Base-by-base conservation (phyloP, 345 rosid species). In the Murraya paniculata region DNA sequence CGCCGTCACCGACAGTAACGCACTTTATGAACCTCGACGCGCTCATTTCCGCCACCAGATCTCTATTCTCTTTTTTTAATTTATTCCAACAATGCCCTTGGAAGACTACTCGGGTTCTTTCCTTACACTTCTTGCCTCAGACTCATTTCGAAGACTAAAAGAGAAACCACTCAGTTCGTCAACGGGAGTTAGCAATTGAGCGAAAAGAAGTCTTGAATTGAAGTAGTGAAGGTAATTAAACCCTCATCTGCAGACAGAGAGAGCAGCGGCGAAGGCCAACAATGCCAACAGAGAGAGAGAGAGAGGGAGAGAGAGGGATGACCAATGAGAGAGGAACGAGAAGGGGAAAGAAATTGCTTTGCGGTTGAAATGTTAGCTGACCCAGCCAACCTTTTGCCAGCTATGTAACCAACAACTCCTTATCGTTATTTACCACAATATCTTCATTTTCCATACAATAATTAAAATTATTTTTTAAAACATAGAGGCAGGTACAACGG, bases 21-120 rank as follows among this genome's bases (percentile, higher is more conserved):
- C 98, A 95, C 97, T 95, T 95, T 21, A 93, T 93, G 86, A 93
- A 95, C 91, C 95, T 90, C 55, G 95, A 93, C 56, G 98, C 98
- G 68, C 93, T 93, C 98, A 93, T 95, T 81, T 80, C 77, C 69
- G 27, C 77, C 68, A 65, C 75, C 72, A 30, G 70, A 79, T 48
- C 67, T 64, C 66, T 45, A 4, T 55, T 28, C 25, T 50, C 39
- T 21, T 38, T 38, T 38, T 67, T 24, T 38, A 35, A 5, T 39
- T 59, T 7, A 39, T 41, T 53, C 28, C 75, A 28, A 60, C 6
- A 71, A 55, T 30, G 16, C 21, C 57, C 21, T 36, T 6, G 7
- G 8, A 2, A 56, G 75, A 33, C 33, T 35, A 38, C n/a, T 72
- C 64, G 19, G 62, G n/a, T 56, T 45, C 56, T 28, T 69, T 50